phyloP scores from a whole-genome alignment of 257 asterid species.

The Petunia secreta region DNA sequence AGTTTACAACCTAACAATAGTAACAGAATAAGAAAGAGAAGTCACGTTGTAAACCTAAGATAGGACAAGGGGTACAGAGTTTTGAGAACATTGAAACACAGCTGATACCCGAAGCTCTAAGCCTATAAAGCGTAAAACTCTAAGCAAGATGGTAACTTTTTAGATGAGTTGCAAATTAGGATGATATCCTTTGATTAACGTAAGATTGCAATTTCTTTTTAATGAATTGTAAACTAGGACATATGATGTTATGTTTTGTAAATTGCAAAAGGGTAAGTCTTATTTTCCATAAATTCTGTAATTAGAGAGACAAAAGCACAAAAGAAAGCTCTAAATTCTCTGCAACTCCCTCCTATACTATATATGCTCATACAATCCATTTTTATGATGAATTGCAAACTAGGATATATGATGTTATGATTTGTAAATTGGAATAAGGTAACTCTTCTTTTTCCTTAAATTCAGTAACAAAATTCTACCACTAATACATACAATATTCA shows the following conservation, averaged over 20 bases:
- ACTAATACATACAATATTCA: no score
- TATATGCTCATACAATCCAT: no score
- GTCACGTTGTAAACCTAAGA: not conserved
- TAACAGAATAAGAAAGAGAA: not conserved
- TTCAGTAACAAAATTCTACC: not conserved
- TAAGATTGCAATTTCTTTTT: not conserved
- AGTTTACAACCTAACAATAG: not conserved
- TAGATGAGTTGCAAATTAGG: not conserved
- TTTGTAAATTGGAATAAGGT: not conserved
- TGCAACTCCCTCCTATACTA: no score
- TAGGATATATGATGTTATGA: not conserved
- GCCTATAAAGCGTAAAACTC: not conserved
- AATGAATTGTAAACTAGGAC: not conserved
- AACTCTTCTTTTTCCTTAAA: not conserved
- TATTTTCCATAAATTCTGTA: not conserved
- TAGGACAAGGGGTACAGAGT: not conserved
- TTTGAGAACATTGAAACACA: not conserved
- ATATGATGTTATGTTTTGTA: not conserved
- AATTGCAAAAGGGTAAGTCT: not conserved
- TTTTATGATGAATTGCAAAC: no score
- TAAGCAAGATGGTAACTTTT: slow-evolving; percentile 1
- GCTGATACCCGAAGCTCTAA: slow-evolving; percentile 4
- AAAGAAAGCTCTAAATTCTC: no score
- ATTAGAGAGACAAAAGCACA: no score
- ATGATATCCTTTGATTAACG: not conserved